Base-by-base conservation (phyloP, 2,329 filamentous ascomycete species). In the Tolypocladium album region DNA sequence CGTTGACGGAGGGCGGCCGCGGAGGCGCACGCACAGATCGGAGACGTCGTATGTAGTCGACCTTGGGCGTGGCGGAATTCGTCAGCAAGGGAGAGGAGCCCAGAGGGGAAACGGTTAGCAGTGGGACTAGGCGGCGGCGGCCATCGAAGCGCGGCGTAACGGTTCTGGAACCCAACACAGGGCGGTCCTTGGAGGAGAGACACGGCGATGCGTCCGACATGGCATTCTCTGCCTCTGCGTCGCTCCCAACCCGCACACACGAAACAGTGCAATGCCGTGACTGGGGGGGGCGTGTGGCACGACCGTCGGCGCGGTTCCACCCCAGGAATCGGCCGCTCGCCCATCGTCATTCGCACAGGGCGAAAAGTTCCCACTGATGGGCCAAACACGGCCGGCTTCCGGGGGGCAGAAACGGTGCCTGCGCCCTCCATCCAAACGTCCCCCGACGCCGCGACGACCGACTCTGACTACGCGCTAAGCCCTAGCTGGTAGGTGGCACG, bases 401-500 rank as follows among this genome's bases (percentile, higher is more conserved):
- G 47, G 24, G 6, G 53, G 27, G 27, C n/a, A 58, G 27, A 56
- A 52, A 59, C 57, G 42, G 55, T 17, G 57, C 50, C 50, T 43
- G 24, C 45, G 45, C 24, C 45, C 22, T 27, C 12, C 45, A 13
- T 17, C 17, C 42, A 22, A 45, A 45, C 42, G 42, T 45, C n/a
- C 43, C 34, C 27, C 22, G 15, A 27, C 39, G 42, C 27, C 56
- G 22, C 36, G 27, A 31, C 27, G 53, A 22, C 22, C 45, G 13
- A 45, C 60, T 47, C 45, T 24, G 45, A 55, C 55, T 57, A 55
- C 57, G 45, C 65, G 62, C 65, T 65, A 66, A 60, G 59, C 65
- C 65, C 22, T 60, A 59, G 59, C 55, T 57, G 64, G 65, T 64
- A 66, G 65, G 64, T 65, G 62, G 59, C 61, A 65, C 60, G 61